Base-by-base conservation (phyloP, 148 eudicot species). In the Cornus suecica region DNA sequence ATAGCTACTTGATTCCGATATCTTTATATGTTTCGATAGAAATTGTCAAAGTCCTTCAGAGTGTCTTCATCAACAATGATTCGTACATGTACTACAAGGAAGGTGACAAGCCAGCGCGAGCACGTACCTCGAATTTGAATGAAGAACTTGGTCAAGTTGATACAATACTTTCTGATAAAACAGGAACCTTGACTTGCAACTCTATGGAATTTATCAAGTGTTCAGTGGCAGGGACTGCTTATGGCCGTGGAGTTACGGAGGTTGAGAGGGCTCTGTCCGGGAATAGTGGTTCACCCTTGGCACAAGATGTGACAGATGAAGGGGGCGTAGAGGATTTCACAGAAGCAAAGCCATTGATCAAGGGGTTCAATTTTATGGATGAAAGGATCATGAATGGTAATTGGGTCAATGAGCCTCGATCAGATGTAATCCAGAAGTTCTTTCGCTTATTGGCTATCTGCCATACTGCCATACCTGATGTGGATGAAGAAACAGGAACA, bases 91-190 rank as follows among this genome's bases (percentile, higher is more conserved):
- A 88, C 80, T 79, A 84, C 56, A 86, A 88, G 80, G 89, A 80
- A 76, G 83, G 83, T 16, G 87, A 89, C 58, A 86, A 74, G 80
- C 92, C 95, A 27, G 92, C 92, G 4, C 82, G 65, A 41, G 90
- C 93, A 22, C 86, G 95, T n/a, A 91, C 96, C 41, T 89, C 92
- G 2, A 91, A 91, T 79, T 82, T 91, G 86, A 91, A 91, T 34
- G 96, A 91, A 79, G 92, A 91, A 68, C 81, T 91, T 30, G 96
- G 96, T 15, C 91, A 91, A 75, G 96, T 91, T 76, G 84, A 86
- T 67, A 87, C 87, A 10, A 84, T 90, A 75, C 82, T 90, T 37
- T 88, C 94, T 68, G 94, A 90, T 69, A 90, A 90, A 69, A 90
- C 94, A 0, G 94, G 94, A 13, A 91, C 96, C 63, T 79, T 91